Percentiles rank a stretch among this genome's conserved stretches.
These are phyloP conservation scores for Pugionium dolabratum DNA, from an alignment of 345 rosid species.

Conservation along the genomic window DNA sequence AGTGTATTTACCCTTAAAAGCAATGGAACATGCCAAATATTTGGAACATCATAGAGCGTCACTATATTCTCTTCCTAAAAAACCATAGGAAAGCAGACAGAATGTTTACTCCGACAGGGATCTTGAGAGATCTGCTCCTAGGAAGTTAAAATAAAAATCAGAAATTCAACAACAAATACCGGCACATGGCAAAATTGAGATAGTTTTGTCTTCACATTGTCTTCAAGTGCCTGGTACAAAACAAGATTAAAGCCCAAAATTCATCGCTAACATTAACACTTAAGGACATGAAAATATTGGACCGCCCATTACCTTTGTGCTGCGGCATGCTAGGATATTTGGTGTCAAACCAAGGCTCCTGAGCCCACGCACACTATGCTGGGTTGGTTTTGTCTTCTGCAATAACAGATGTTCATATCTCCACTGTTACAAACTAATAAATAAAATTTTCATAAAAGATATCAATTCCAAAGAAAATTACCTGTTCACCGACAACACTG, in stretches of 20 bases:
- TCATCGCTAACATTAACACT: neutral
- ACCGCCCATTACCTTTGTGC: neutral
- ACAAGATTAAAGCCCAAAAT: neutral
- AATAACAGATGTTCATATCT: neutral
- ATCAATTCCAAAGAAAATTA: neutral
- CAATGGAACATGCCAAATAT: neutral
- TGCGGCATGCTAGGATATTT: neutral
- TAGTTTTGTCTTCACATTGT: neutral
- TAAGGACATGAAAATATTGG: neutral
- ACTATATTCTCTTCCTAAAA: neutral
- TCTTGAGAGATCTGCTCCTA: neutral
- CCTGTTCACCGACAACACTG: neutral
- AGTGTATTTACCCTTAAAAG: neutral
- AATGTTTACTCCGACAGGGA: neutral
- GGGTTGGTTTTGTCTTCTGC: neutral
- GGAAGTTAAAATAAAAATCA: no score
- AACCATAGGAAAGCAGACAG: neutral
- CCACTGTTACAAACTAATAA: neutral
- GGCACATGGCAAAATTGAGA: neutral
- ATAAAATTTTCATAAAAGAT: no score
- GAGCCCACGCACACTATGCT: neutral
- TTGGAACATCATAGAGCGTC: neutral
- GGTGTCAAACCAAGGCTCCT: conserved; percentile 3
- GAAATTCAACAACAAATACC: neutral
- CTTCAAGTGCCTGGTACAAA: neutral